phyloP scores from a whole-genome alignment of 768 basidiomycete genomes.

The Rhodosporidiobolus odoratus region DNA sequence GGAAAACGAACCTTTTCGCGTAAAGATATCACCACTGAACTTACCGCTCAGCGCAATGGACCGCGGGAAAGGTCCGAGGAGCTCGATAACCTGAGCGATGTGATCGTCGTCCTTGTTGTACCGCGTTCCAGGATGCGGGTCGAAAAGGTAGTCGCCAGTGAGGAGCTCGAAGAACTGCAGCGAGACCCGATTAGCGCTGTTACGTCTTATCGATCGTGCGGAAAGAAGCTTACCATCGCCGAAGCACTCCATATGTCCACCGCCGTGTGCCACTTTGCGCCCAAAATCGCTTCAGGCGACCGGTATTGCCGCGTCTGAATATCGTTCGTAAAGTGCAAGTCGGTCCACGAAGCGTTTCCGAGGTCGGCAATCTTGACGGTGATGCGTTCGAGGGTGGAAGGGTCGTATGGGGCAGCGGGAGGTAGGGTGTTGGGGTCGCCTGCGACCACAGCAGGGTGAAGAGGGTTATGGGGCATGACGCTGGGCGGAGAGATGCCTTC shows the following conservation, averaged over 20 bases:
- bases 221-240: slow-evolving; percentile 64
- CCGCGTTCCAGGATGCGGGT: slow-evolving; percentile 86
- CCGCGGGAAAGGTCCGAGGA: slow-evolving; percentile 83
- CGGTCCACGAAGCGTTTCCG: slow-evolving; percentile 71
- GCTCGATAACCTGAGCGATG: slow-evolving; percentile 95
- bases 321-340: slow-evolving; percentile 97
- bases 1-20: slow-evolving; percentile 68
- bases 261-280: slow-evolving; percentile 89
- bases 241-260: slow-evolving; percentile 97
- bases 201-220: not conserved
- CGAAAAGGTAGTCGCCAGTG: slow-evolving; percentile 96
- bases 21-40: slow-evolving; percentile 92
- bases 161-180: slow-evolving; percentile 76
- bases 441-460: slow-evolving; percentile 46
- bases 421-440: slow-evolving; percentile 51
- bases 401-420: slow-evolving; percentile 46
- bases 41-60: slow-evolving; percentile 80
- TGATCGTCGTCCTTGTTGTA: slow-evolving; percentile 96
- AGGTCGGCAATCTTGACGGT: slow-evolving; percentile 99
- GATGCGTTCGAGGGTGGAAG: slow-evolving; percentile 59
- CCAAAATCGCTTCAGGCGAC: slow-evolving; percentile 93
- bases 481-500: slow-evolving; percentile 40
- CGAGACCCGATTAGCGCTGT: too few relatives aligned
- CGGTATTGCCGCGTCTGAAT: slow-evolving; percentile 96
- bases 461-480: slow-evolving; percentile 44